Evolutionary conservation across 176 grass and related monocot genomes (phyloP), one percentile per base, ranked within the genome.

Genomic region (Canna indica): DNA sequence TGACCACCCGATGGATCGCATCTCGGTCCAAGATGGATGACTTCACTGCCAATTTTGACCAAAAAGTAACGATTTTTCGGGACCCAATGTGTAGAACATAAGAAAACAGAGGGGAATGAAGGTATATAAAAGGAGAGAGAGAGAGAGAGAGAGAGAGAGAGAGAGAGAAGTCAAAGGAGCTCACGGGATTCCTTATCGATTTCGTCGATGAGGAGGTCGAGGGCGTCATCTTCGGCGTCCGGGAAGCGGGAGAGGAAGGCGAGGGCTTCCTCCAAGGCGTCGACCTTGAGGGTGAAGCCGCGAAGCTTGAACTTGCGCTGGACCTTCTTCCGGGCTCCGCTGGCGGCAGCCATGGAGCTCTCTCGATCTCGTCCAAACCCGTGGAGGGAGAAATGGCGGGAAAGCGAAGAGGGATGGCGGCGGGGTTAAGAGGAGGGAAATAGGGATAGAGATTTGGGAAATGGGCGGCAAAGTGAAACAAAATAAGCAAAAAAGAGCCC

Each of bases 211-310:
- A 70, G 81, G 70, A 90, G 87, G 70, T 95, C 91, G 68, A 95
- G 91, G 47, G 84, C 84, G 29, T 88, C 91, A 29, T 95, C 87
- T 80, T 95, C 91, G 57, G 82, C 84, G 47, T 82, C 82, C 20
- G 87, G 87, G 65, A 90, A 95, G 68, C 82, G 85, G 6, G 80
- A 78, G 4, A 97, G 68, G 84, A 85, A 97, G 48, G 71, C 74
- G 45, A 90, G 77, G 4, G 78, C 81, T 64, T 86, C 88, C 68
- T 92, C 93, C 67, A 97, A 81, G 64, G 88, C 88, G 14, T 89
- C 84, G 14, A 97, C 93, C 70, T 90, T 92, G 72, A 97, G 80
- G 77, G 86, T 91, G 71, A 97, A 92, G 13, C 93, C 93, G 18
- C 86, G 88, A 32, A 97, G 59, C 36, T 78, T 77, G 61, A 92